Percentiles rank a stretch among this genome's conserved stretches.
These are phyloP conservation scores for Trametes maxima DNA, from an alignment of 768 basidiomycete genomes.

Conservation along the genomic window DNA sequence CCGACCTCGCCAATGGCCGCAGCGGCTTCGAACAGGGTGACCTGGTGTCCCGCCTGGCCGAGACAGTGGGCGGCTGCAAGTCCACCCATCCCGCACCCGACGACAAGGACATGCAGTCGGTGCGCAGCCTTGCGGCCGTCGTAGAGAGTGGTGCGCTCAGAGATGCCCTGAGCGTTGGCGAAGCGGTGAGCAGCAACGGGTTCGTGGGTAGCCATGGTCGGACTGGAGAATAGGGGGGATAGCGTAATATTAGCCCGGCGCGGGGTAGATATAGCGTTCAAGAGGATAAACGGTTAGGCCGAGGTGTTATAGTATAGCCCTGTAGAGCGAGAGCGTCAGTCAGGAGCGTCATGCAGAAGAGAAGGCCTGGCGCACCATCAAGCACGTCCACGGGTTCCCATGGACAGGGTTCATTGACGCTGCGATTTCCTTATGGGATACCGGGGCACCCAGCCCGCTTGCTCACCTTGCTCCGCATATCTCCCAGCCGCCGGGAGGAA, in stretches of 20 bases:
- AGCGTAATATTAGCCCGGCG: background rate
- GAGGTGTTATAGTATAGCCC: constrained; percentile 13
- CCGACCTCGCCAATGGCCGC: constrained; percentile 43
- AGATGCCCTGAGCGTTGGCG: constrained; percentile 25
- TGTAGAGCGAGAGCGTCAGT: constrained; percentile 8
- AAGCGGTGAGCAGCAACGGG: constrained; percentile 6
- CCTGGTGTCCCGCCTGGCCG: constrained; percentile 42
- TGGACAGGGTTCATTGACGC: background rate
- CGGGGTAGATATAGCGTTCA: constrained; percentile 15
- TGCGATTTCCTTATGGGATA: background rate
- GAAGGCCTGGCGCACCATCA: constrained; percentile 13
- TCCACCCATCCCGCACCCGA: constrained; percentile 46
- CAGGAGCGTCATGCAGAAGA: constrained; percentile 12
- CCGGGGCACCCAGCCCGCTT: background rate
- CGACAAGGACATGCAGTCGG: constrained; percentile 41
- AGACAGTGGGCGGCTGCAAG: constrained; percentile 44
- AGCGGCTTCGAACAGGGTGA: constrained; percentile 44
- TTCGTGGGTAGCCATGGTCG: constrained; percentile 10
- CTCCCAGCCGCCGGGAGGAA: background rate
- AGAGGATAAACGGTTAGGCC: constrained; percentile 16
- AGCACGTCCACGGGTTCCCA: constrained; percentile 10
- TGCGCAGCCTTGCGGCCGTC: constrained; percentile 35
- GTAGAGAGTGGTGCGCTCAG: constrained; percentile 28
- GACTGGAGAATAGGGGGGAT: background rate
- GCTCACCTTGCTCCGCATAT: background rate